A percentile compares a stretch with the other conserved stretches of the same genome.
phyloP scores from a whole-genome alignment of 2,329 filamentous ascomycete species.

The Pseudofabraea citricarpa region DNA sequence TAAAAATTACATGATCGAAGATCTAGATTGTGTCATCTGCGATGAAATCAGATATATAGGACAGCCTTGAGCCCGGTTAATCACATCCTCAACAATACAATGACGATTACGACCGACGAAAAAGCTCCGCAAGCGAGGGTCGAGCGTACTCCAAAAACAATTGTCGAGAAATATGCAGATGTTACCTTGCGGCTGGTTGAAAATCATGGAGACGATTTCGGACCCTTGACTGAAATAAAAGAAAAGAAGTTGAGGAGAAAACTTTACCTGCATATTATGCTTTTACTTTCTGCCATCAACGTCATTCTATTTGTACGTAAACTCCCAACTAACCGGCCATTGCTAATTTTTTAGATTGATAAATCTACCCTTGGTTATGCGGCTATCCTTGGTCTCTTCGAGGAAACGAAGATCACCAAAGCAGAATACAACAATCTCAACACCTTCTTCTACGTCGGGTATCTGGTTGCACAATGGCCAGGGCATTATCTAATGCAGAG shows the following conservation, averaged over 20 bases:
- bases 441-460: conserved; percentile 37
- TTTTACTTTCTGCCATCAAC: conserved; percentile 29
- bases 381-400: conserved; percentile 35
- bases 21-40: no score
- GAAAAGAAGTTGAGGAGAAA: conserved; percentile 29
- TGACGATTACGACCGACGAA: no score
- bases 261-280: conserved; percentile 29
- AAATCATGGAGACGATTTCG: conserved; percentile 28
- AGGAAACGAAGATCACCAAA: conserved; percentile 33
- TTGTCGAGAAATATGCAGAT: conserved; percentile 27
- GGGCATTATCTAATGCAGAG: conserved; percentile 36
- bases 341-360: conserved; percentile 27
- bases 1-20: no score
- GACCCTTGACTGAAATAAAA: conserved; percentile 26
- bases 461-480: conserved; percentile 32
- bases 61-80: no score
- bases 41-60: no score
- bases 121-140: no score
- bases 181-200: conserved; percentile 32
- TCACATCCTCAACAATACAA: no score
- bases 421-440: conserved; percentile 36
- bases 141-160: no score
- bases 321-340: neutral
- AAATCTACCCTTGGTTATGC: conserved; percentile 36
- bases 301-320: conserved; percentile 31